Base-by-base conservation (phyloP, 345 rosid species). In the Hevea brasiliensis region DNA sequence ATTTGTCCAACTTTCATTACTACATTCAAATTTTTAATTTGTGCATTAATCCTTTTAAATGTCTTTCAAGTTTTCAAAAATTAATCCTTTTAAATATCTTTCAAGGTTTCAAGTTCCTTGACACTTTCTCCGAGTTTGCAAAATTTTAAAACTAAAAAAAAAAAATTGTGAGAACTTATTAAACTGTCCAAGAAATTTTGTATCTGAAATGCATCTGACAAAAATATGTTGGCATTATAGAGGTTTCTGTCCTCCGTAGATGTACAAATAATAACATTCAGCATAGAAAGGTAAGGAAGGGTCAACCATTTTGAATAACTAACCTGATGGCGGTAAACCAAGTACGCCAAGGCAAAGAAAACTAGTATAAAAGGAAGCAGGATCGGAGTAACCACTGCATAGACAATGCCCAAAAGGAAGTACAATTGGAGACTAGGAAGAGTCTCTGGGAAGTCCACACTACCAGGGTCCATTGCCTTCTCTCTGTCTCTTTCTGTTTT, bases 261-360 rank as follows among this genome's bases (percentile, higher is more conserved):
- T 14, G 4, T 21, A 56, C 21, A 23, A 51, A 24, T 10, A 45
- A 10, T 37, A 8, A 15, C 45, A 37, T 29, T 4, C 14, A 20
- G 63, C n/a, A 51, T 7, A 21, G 77, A 48, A 69, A 57, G 7
- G 17, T 18, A 5, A 35, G 27, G 14, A 8, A 50, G 62, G 7
- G 55, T 10, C 32, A 47, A 35, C 27, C 70, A 71, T 57, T 48
- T 20, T 24, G 44, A 72, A 73, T 55, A 66, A 64, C 86, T 73
- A 61, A 95, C 99, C 99, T 95, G 99, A 80, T 95, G 99, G 73
- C 98, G 98, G 67, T 91, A 95, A 63, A 89, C 99, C 80, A 95
- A 84, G 89, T 87, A 91, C 4, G 98, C 98, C 12, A 95, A 83
- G 71, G 92, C 97, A 67, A 95, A 95, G 91, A 95, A 95, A 44